Evolutionary conservation across 2,329 filamentous ascomycete species (phyloP), one percentile per base, ranked within the genome.

Genomic region (Fusarium brevicatenulatum): DNA sequence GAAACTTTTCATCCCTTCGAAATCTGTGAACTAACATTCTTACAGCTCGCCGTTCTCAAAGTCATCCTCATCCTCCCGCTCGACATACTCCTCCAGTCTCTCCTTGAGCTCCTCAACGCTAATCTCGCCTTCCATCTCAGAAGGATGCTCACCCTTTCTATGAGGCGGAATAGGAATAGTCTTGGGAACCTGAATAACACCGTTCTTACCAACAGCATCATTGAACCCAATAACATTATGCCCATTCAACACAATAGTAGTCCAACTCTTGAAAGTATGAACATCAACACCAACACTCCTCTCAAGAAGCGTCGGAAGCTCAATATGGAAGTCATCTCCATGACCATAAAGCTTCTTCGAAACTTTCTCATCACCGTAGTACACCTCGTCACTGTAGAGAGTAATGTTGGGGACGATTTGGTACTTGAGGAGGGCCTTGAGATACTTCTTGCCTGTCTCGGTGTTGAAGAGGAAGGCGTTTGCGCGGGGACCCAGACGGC

Each of bases 401-500:
- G 93, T 95, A 66, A 91, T 87, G 77, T 93, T 90, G 46, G 90
- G 87, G 3, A 92, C 92, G 54, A 95, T 87, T 77, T 95, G 93
- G 79, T 97, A 97, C 83, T 93, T 86, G 21, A 97, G 85, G 50
- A 97, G 84, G 0, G 93, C 93, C 73, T 89, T 90, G 23, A 98
- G 88, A 79, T 94, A 97, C 80, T 91, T 91, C 71, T 88, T 85
- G 4, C 95, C 95, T 58, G 86, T 88, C 34, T 89, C 85, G 66
- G 92, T 93, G 81, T 88, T 88, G 87, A 98, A 98, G 8, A 98
- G 86, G 86, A 97, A 98, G 28, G 91, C 71, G 28, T 95, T 97
- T 76, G 92, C 89, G 62, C 81, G 86, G 2, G 89, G 87, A 1
- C 94, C 94, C 2, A 98, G 90, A 73, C 89, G 89, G 76, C 87